A percentile compares a stretch with the other conserved stretches of the same genome.
These are phyloP conservation scores for Linnemannia elongata DNA, from an alignment of 192 early-diverging fungal genomes.

Conservation along the genomic window DNA sequence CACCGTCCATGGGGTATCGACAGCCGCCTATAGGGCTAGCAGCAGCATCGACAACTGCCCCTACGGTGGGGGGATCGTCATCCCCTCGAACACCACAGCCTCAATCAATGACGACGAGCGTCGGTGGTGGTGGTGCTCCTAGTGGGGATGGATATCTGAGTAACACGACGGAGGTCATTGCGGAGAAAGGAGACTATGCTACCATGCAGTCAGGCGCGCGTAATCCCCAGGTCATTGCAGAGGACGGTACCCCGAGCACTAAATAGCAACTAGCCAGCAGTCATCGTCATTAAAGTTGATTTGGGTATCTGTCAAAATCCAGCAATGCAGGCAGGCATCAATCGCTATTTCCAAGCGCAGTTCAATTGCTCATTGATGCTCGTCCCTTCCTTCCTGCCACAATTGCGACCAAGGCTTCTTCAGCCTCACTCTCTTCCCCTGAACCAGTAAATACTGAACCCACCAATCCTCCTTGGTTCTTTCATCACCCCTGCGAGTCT, in stretches of 20 bases:
- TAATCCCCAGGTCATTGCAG: conserved; percentile 12
- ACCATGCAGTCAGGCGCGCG: conserved; percentile 6
- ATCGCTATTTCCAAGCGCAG: too few relatives aligned
- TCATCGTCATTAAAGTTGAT: too few relatives aligned
- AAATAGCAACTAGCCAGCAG: too few relatives aligned
- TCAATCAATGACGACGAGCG: neutral
- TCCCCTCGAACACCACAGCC: neutral
- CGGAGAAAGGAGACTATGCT: conserved; percentile 8
- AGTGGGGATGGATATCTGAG: too few relatives aligned
- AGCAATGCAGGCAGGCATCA: too few relatives aligned
- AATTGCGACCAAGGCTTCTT: neutral
- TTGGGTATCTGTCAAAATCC: too few relatives aligned
- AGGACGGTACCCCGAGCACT: neutral
- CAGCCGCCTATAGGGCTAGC: neutral
- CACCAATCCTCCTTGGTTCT: too few relatives aligned
- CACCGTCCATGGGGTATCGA: neutral
- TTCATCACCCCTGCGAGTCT: too few relatives aligned
- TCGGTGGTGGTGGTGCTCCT: too few relatives aligned
- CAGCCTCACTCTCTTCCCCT: neutral
- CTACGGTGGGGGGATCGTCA: neutral
- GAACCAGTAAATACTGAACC: too few relatives aligned
- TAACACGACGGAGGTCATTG: neutral
- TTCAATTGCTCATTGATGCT: too few relatives aligned
- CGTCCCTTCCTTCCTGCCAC: neutral
- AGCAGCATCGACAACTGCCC: too few relatives aligned